Conservation (phyloP, 306 rosid species). For the Gastrolobium bilobum region DNA sequence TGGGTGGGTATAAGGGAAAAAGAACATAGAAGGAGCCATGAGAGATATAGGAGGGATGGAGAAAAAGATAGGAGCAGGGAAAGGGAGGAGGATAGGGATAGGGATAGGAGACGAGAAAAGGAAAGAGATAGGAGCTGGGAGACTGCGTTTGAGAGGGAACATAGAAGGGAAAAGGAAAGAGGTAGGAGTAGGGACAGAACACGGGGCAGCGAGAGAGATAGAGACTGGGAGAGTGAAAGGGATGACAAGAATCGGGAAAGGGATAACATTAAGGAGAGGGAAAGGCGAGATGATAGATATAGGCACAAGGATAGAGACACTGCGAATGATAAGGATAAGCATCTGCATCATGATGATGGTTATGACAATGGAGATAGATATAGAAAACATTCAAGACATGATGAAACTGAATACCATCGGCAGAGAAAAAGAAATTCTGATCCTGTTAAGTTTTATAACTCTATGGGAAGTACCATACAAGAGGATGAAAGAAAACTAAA, state of each 20-base stretch:
- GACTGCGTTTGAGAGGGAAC: constrained; percentile 56
- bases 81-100: constrained; percentile 62
- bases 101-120: constrained; percentile 67
- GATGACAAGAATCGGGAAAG: constrained; percentile 58
- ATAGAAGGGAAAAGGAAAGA: constrained; percentile 59
- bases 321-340: constrained; percentile 59
- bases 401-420: constrained; percentile 57
- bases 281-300: constrained; percentile 63
- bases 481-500: constrained; percentile 50
- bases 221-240: constrained; percentile 68
- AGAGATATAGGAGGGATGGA: constrained; percentile 64
- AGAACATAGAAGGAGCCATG: constrained; percentile 60
- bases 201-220: constrained; percentile 59
- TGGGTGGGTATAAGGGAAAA: constrained; percentile 49
- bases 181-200: constrained; percentile 62
- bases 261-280: constrained; percentile 58
- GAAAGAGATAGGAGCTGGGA: constrained; percentile 69
- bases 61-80: constrained; percentile 67
- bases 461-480: constrained; percentile 47
- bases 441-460: constrained; percentile 43
- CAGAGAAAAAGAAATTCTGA: constrained; percentile 55
- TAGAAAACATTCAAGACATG: constrained; percentile 65
- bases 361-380: constrained; percentile 57
- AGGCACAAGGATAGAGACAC: constrained; percentile 54
- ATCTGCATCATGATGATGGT: constrained; percentile 56